Conservation (phyloP, 306 rosid genomes). For the Prunus mira region DNA sequence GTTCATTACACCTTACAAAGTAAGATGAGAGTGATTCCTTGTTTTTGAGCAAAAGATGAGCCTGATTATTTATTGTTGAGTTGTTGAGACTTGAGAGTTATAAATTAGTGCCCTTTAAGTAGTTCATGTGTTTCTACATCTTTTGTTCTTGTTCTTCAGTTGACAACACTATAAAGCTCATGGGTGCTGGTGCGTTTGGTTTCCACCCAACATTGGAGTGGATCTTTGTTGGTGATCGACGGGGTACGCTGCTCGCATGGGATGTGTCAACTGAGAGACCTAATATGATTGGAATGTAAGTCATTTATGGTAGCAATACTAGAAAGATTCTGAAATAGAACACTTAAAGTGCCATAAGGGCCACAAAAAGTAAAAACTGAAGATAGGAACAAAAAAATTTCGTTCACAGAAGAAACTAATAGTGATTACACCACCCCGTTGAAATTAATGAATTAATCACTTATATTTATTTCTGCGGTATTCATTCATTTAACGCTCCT, state of each 20-base stretch:
- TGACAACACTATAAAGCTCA: slow-evolving; percentile 88
- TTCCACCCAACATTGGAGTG: slow-evolving; percentile 98
- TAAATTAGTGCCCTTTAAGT: slow-evolving; percentile 17
- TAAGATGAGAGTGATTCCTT: slow-evolving; percentile 38
- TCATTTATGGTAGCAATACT: slow-evolving; percentile 28
- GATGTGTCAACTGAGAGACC: slow-evolving; percentile 96
- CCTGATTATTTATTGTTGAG: slow-evolving; percentile 29
- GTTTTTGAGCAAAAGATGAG: neutral
- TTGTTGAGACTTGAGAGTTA: neutral
- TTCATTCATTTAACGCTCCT: neutral
- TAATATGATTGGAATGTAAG: slow-evolving; percentile 98
- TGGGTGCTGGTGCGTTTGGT: slow-evolving; percentile 94
- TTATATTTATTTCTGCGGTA: neutral
- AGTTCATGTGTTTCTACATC: slow-evolving; percentile 11
- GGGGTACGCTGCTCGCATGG: slow-evolving; percentile 96
- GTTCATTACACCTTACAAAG: slow-evolving; percentile 93
- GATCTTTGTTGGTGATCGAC: slow-evolving; percentile 98
- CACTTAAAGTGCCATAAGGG: slow-evolving; percentile 3
- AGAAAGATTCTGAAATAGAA: neutral
- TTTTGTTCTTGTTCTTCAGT: slow-evolving; percentile 46
- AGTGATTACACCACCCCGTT: neutral
- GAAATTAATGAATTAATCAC: neutral
- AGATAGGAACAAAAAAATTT: neutral
- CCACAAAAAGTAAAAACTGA: neutral
- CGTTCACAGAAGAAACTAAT: neutral